Conservation (phyloP, 177 flowering plant species). For the Vitis hybrid region DNA sequence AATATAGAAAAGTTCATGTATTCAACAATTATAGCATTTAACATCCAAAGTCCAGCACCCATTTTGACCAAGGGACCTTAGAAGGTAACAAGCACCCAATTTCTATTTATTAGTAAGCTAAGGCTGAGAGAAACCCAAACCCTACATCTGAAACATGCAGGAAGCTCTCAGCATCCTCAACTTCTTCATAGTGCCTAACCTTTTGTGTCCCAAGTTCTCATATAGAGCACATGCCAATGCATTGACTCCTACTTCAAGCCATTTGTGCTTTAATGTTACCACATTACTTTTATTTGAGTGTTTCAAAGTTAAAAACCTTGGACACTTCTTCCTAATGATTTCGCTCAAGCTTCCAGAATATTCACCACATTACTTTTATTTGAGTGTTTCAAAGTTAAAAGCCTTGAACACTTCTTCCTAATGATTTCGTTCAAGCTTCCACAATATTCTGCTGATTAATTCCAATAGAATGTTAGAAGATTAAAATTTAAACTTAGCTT, state of each 20-base stretch:
- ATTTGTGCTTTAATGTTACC: neutral
- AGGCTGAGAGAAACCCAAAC: neutral
- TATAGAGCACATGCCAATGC: neutral
- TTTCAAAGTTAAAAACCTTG: neutral
- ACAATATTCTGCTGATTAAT: neutral
- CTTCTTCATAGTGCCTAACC: neutral
- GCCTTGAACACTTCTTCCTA: neutral
- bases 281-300: neutral
- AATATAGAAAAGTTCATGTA: neutral
- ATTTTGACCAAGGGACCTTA: neutral
- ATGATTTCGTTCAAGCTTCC: slow-evolving; percentile 2
- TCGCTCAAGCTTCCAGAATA: neutral
- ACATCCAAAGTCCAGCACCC: neutral
- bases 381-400: neutral
- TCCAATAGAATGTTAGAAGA: too few relatives aligned
- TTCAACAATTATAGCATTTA: neutral
- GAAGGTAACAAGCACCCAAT: neutral
- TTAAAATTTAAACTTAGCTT: neutral
- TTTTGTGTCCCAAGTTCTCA: neutral
- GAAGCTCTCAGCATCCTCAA: neutral
- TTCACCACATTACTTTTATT: neutral
- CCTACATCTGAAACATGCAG: neutral
- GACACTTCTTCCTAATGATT: neutral
- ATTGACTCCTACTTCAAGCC: neutral
- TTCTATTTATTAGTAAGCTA: neutral